phyloP scores from a whole-genome alignment of 768 basidiomycete genomes.

The Lactifluus subvellereus region DNA sequence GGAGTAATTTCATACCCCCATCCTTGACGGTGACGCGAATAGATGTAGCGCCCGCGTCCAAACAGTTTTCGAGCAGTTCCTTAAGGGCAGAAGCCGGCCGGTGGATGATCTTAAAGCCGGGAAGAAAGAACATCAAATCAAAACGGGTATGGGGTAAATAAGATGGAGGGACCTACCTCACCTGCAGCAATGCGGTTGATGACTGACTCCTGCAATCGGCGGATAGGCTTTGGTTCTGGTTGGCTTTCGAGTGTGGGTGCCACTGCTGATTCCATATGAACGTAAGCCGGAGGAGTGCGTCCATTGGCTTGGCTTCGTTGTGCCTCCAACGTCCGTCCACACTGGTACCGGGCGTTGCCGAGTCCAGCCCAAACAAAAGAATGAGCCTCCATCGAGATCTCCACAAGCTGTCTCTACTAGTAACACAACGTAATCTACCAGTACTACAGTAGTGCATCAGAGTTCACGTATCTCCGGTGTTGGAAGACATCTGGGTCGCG shows the following conservation, averaged over 20 bases:
- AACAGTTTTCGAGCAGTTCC: slow-evolving; percentile 88
- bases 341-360: too few species aligned
- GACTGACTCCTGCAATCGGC: slow-evolving; percentile 20
- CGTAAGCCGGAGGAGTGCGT: too few species aligned
- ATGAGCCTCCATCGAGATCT: too few species aligned
- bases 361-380: too few species aligned
- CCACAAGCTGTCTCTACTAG: too few species aligned
- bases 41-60: slow-evolving; percentile 88
- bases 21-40: slow-evolving; percentile 90
- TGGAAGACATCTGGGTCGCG: too few species aligned
- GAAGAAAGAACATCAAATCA: slow-evolving; percentile 30
- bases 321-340: too few species aligned
- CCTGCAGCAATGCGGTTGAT: slow-evolving; percentile 40
- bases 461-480: too few species aligned
- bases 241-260: slow-evolving; percentile 4
- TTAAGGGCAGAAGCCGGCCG: slow-evolving; percentile 93
- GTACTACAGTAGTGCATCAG: too few species aligned
- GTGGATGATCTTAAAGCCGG: slow-evolving; percentile 61
- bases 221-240: slow-evolving; percentile 22
- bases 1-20: slow-evolving; percentile 89
- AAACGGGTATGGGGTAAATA: not conserved
- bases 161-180: slow-evolving; percentile 40
- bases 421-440: too few species aligned
- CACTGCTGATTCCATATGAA: not conserved
- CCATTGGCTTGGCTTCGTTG: too few species aligned